Evolutionary conservation across 805 yeast species (phyloP).

Genomic region (Zygosaccharomyces gambellarensis): DNA sequence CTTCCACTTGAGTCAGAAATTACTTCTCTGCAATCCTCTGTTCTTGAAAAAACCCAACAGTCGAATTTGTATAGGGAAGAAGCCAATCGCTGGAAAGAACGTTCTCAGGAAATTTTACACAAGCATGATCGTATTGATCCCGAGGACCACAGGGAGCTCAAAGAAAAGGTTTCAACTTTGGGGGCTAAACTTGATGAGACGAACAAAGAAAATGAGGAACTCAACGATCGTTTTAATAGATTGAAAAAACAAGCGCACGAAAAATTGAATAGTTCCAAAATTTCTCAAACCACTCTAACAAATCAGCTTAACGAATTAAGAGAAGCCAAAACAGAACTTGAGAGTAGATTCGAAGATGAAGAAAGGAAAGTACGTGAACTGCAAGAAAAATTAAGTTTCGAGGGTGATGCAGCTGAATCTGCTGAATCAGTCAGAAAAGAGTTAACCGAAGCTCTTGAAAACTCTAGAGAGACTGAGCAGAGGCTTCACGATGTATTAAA

Average conservation of each 20-base stretch:
- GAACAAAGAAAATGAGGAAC: slow-evolving; percentile 31
- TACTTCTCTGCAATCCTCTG: slow-evolving; percentile 35
- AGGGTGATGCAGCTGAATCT: background rate
- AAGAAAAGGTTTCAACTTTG: slow-evolving; percentile 22
- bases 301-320: slow-evolving; percentile 33
- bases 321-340: slow-evolving; percentile 36
- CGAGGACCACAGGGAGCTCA: slow-evolving; percentile 19
- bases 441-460: slow-evolving; percentile 19
- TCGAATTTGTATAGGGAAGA: slow-evolving; percentile 14
- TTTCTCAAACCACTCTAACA: slow-evolving; percentile 38
- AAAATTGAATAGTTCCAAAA: slow-evolving; percentile 28
- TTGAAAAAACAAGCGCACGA: slow-evolving; percentile 36
- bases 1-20: slow-evolving; percentile 45
- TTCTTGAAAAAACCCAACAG: slow-evolving; percentile 24
- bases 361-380: slow-evolving; percentile 11
- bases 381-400: slow-evolving; percentile 7
- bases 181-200: slow-evolving; percentile 22
- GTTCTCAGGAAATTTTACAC: slow-evolving; percentile 22
- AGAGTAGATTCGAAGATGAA: slow-evolving; percentile 16
- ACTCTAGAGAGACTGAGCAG: slow-evolving; percentile 21
- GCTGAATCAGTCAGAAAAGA: slow-evolving; percentile 14
- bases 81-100: slow-evolving; percentile 18
- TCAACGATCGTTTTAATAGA: slow-evolving; percentile 31
- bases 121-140: slow-evolving; percentile 17
- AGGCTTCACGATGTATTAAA: slow-evolving; percentile 9